Conservation (phyloP, 179 eudicot genomes). For the Silene vulgaris region DNA sequence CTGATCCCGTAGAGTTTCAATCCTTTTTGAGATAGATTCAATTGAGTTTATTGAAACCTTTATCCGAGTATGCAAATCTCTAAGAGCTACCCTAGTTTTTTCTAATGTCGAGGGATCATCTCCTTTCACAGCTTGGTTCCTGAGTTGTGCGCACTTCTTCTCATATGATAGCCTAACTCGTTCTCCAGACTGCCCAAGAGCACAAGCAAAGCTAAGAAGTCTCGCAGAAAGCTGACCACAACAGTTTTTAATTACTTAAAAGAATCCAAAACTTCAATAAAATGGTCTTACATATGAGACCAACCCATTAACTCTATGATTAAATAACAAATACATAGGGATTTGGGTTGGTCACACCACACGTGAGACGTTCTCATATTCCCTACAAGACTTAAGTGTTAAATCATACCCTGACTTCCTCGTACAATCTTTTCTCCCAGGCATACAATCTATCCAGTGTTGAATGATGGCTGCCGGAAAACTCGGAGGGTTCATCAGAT, state of each 20-base stretch:
- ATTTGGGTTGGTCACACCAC: not conserved
- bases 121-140: slow-evolving; percentile 76
- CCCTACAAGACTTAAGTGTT: slow-evolving; percentile 1
- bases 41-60: slow-evolving; percentile 92
- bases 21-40: slow-evolving; percentile 84
- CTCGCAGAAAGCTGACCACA: not conserved
- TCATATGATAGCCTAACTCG: slow-evolving; percentile 74
- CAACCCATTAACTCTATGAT: not conserved
- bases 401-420: slow-evolving; percentile 86
- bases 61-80: slow-evolving; percentile 76
- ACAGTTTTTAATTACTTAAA: not conserved
- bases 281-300: not conserved
- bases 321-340: not conserved
- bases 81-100: slow-evolving; percentile 68
- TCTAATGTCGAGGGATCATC: slow-evolving; percentile 65
- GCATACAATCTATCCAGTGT: slow-evolving; percentile 77
- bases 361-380: not conserved
- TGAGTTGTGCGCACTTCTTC: slow-evolving; percentile 69
- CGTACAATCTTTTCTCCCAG: slow-evolving; percentile 96
- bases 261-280: not conserved
- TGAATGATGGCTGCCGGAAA: slow-evolving; percentile 78
- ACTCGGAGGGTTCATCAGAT: slow-evolving; percentile 60
- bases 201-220: not conserved
- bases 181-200: slow-evolving; percentile 63
- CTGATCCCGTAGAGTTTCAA: slow-evolving; percentile 81